A percentile compares a stretch with the other conserved stretches of the same genome.
Evolutionary conservation across 2,329 filamentous ascomycete genomes (phyloP).

Genomic region (Acrocalymma vagum): DNA sequence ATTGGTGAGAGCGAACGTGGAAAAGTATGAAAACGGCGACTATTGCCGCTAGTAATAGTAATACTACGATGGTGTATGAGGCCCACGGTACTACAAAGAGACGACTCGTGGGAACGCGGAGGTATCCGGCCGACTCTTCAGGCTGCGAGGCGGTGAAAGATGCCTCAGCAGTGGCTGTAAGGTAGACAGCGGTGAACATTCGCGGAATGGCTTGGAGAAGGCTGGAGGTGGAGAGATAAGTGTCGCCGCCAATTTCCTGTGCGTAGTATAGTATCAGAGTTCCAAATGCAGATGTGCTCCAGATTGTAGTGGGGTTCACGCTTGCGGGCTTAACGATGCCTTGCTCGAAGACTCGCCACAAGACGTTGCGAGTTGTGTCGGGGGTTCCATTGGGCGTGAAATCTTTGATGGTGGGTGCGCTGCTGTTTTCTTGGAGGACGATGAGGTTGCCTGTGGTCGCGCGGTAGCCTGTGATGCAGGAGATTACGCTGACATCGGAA

Average conservation of each 20-base stretch:
- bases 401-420: neutral
- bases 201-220: neutral
- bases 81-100: neutral
- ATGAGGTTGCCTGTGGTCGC: neutral
- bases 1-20: neutral
- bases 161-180: neutral
- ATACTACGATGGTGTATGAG: neutral
- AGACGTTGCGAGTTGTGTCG: neutral
- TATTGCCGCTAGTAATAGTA: neutral
- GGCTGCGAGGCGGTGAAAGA: neutral
- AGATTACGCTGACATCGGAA: neutral
- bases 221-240: neutral
- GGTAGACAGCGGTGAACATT: neutral
- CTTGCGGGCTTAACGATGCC: neutral
- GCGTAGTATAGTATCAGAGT: neutral
- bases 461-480: conserved; percentile 1
- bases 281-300: conserved; percentile 1
- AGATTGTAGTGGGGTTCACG: neutral
- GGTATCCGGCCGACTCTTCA: neutral
- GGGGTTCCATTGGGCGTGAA: neutral
- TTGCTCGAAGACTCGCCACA: conserved; percentile 1
- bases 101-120: neutral
- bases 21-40: neutral
- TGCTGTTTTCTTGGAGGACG: neutral
- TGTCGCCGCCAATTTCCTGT: neutral